Percentiles rank a stretch among this genome's conserved stretches.
Conservation (phyloP, 2,329 filamentous ascomycete genomes). For the Venturia nashicola region DNA sequence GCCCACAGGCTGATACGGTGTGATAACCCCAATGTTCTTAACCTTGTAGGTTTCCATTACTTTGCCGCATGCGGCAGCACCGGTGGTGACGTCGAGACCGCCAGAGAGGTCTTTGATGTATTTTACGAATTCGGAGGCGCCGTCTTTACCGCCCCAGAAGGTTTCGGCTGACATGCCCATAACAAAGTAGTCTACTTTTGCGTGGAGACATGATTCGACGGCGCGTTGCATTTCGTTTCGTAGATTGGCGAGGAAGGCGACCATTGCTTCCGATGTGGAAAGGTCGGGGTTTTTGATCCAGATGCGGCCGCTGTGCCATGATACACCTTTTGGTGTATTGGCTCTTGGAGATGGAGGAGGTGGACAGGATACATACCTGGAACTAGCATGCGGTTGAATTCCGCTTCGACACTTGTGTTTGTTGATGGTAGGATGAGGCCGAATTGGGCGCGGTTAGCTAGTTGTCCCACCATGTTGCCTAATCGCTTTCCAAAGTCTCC, state of each 20-base stretch:
- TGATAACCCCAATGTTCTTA: slow-evolving; percentile 21
- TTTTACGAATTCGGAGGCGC: slow-evolving; percentile 19
- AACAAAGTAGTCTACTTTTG: slow-evolving; percentile 20
- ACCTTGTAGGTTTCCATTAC: slow-evolving; percentile 19
- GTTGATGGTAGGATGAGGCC: slow-evolving; percentile 22
- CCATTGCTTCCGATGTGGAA: slow-evolving; percentile 18
- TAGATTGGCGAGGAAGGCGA: slow-evolving; percentile 20
- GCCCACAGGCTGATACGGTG: slow-evolving; percentile 20
- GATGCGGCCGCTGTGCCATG: slow-evolving; percentile 22
- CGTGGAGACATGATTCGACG: slow-evolving; percentile 18
- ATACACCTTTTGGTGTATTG: slow-evolving; percentile 14
- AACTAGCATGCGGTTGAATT: slow-evolving; percentile 22
- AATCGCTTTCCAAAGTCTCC: background rate
- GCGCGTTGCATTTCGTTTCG: slow-evolving; percentile 19
- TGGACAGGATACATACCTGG: slow-evolving; percentile 12
- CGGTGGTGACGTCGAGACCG: slow-evolving; percentile 19
- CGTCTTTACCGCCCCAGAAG: slow-evolving; percentile 22
- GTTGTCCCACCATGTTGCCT: background rate
- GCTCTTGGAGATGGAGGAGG: background rate
- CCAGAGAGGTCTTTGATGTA: slow-evolving; percentile 20
- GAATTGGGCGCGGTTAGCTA: slow-evolving; percentile 16
- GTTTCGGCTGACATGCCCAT: slow-evolving; percentile 24
- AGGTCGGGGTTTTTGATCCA: slow-evolving; percentile 20
- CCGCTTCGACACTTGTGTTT: slow-evolving; percentile 24
- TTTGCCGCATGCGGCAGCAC: slow-evolving; percentile 20